Conservation (phyloP, 306 rosid species). For the Vicia villosa region DNA sequence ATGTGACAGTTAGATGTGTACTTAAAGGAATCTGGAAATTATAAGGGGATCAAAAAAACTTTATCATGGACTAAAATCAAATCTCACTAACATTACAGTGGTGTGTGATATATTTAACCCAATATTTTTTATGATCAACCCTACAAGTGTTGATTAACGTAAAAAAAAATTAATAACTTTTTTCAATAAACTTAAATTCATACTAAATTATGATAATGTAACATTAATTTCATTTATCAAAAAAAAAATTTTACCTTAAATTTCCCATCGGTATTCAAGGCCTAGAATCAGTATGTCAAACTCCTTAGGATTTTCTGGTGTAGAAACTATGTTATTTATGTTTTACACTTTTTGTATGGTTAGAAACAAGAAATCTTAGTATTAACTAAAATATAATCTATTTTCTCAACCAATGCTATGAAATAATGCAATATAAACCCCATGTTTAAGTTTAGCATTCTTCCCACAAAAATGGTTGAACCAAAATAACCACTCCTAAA, state of each 20-base stretch:
- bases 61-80: too few species aligned
- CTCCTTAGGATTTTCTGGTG: neutral
- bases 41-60: too few species aligned
- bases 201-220: too few species aligned
- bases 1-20: too few species aligned
- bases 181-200: too few species aligned
- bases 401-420: neutral
- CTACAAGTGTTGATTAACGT: too few species aligned
- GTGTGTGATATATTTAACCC: too few species aligned
- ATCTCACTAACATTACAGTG: too few species aligned
- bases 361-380: neutral
- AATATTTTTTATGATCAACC: too few species aligned
- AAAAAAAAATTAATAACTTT: too few species aligned
- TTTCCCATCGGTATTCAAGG: neutral
- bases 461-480: neutral
- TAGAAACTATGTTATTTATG: neutral
- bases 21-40: too few species aligned
- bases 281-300: neutral
- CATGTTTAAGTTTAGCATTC: slow-evolving; percentile 1
- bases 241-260: neutral
- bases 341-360: neutral
- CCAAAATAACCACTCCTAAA: neutral
- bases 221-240: too few species aligned
- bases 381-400: neutral
- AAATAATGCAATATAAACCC: neutral